Evolutionary conservation across 768 basidiomycete genomes (phyloP), one percentile per base, ranked within the genome.

Genomic region (Trametes cinnabarina): DNA sequence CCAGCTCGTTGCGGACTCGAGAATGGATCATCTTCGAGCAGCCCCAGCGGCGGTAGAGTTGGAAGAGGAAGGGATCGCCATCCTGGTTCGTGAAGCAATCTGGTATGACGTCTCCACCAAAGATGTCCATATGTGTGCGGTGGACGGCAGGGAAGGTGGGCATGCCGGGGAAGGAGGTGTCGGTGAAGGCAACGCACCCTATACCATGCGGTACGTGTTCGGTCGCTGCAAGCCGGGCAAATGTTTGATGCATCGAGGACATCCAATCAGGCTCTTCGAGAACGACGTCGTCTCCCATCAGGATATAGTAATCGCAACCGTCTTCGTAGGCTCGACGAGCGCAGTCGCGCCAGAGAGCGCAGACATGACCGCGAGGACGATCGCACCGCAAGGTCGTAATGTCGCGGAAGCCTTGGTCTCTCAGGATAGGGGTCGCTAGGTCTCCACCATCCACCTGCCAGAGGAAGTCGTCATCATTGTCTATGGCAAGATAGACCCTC

Each of bases 71-170:
- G 0, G 82, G 80, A 50, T 84, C 80, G 0, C 81, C 82, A 47
- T 84, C 84, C 65, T 85, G 84, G 58, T 84, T 84, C 41, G 82
- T 66, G 65, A 84, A 85, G 22, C 69, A 61, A 14, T 78, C 71
- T 0, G 84, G 83, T 14, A 86, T 65, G 22, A 84, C 72, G 11
- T 74, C 66, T 4, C 82, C 81, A 0, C 68, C 56, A 61, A 86
- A 85, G 42, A 83, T 78, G 28, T 83, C 77, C 66, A 86, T 70
- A 62, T 86, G 84, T 0, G 71, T 78, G 23, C 77, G 76, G 55
- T 84, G 81, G 42, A 86, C 48, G 49, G 84, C 72, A 0, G 85
- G 84, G 61, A 85, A 84, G 0, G 83, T 84, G 0, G 82, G 83
- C 81, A 85, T 83, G 0, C 82, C 85, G 0, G 79, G 80, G 62